Evolutionary conservation across 495 filamentous ascomycete genomes (phyloP).

Genomic region (Pyrenula aspistea): DNA sequence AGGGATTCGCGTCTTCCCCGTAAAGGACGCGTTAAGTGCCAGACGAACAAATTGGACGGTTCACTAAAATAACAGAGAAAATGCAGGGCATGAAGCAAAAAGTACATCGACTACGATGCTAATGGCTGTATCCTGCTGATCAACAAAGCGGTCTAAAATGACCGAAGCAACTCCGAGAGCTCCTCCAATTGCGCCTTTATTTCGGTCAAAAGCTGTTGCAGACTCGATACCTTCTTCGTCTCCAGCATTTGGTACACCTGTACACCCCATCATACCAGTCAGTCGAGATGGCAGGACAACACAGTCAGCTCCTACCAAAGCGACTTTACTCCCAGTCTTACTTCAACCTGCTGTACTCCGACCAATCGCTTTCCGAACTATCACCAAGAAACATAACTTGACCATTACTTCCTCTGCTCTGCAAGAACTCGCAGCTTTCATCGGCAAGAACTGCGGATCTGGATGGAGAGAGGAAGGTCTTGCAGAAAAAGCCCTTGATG

Average conservation of each 20-base stretch:
- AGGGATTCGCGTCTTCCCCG: background rate
- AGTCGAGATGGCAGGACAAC: conserved; percentile 36
- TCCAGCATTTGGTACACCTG: conserved; percentile 76
- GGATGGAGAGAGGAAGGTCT: conserved; percentile 94
- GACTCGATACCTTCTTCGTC: conserved; percentile 76
- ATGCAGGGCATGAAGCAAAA: too few relatives aligned
- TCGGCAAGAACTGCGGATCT: conserved; percentile 85
- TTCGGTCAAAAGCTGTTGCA: conserved; percentile 14
- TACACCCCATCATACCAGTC: conserved; percentile 45
- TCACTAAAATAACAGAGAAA: too few relatives aligned
- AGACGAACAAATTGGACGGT: too few relatives aligned
- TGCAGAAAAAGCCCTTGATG: conserved; percentile 83
- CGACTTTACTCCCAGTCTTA: conserved; percentile 75
- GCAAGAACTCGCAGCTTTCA: conserved; percentile 71
- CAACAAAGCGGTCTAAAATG: too few relatives aligned
- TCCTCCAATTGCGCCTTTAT: conserved; percentile 11
- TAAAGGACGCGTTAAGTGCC: background rate
- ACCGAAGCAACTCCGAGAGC: background rate
- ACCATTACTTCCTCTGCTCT: conserved; percentile 84
- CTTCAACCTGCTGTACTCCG: conserved; percentile 78
- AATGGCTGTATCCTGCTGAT: too few relatives aligned
- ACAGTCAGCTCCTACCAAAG: conserved; percentile 39
- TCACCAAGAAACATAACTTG: conserved; percentile 94
- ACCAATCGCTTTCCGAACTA: conserved; percentile 86
- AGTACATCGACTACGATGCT: too few relatives aligned